phyloP scores from a whole-genome alignment of 2,329 filamentous ascomycete species.

The Sporothrix curviconia region DNA sequence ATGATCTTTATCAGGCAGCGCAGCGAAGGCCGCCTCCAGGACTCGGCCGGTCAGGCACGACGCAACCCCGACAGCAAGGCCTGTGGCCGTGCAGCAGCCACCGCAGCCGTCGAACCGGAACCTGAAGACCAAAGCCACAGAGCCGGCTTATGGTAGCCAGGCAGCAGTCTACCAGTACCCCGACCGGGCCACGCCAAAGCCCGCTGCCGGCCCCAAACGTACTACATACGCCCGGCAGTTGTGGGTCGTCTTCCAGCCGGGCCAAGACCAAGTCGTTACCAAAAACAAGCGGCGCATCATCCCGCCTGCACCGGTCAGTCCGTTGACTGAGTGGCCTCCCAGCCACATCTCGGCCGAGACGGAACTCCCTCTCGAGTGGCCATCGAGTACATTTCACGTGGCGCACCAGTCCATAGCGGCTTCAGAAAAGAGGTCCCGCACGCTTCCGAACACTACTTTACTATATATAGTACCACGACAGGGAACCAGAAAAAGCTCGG shows the following conservation, averaged over 20 bases:
- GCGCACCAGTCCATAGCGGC: slow-evolving; percentile 51
- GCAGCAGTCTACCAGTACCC: neutral
- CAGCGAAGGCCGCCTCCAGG: neutral
- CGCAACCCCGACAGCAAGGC: slow-evolving; percentile 6
- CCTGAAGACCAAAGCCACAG: neutral
- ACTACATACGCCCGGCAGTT: too few relatives aligned
- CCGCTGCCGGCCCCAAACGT: neutral
- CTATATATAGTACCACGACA: slow-evolving; percentile 43
- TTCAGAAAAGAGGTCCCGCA: slow-evolving; percentile 49
- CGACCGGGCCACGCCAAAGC: slow-evolving; percentile 3
- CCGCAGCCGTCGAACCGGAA: too few relatives aligned
- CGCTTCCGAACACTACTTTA: slow-evolving; percentile 48
- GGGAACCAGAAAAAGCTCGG: slow-evolving; percentile 32
- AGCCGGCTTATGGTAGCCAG: neutral
- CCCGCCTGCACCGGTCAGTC: slow-evolving; percentile 27
- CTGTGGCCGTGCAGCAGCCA: neutral
- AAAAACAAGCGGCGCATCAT: slow-evolving; percentile 30
- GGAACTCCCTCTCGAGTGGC: slow-evolving; percentile 48
- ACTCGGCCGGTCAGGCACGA: neutral
- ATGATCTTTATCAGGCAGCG: slow-evolving; percentile 18
- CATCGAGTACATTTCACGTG: slow-evolving; percentile 51
- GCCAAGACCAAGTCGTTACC: neutral
- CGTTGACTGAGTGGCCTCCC: slow-evolving; percentile 53
- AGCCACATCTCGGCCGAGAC: slow-evolving; percentile 41
- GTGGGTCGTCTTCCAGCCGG: neutral